phyloP scores from a whole-genome alignment of 176 grass and related monocot genomes.

The Cenchrus purpureus region DNA sequence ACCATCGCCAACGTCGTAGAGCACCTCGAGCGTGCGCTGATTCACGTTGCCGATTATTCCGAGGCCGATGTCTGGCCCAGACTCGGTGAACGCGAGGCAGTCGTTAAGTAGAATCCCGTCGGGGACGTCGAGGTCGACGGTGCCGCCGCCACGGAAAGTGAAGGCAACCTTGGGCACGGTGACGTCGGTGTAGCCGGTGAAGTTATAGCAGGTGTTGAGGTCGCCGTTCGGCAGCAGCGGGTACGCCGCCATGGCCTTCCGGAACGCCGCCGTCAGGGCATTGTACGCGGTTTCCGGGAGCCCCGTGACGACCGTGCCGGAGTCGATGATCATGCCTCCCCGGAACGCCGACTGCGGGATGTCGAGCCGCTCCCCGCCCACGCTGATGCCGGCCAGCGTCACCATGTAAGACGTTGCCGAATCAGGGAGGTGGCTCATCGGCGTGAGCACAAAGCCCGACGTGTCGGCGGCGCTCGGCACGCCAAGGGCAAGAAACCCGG shows the following conservation, averaged over 20 bases:
- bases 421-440: not conserved
- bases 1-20: constrained; percentile 49
- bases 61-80: not conserved
- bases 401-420: constrained; percentile 49
- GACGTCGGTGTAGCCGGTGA: constrained; percentile 5
- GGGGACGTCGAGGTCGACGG: constrained; percentile 17
- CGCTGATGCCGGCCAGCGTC: constrained; percentile 31
- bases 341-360: constrained; percentile 31
- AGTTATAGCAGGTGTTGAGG: constrained; percentile 54
- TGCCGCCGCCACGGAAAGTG: constrained; percentile 23
- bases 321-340: constrained; percentile 50
- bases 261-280: constrained; percentile 42
- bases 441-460: constrained; percentile 21
- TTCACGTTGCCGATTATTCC: constrained; percentile 62
- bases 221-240: not conserved
- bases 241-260: constrained; percentile 6
- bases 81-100: constrained; percentile 51
- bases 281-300: constrained; percentile 44
- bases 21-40: constrained; percentile 54
- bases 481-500: not conserved
- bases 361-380: constrained; percentile 28
- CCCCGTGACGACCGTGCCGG: constrained; percentile 55
- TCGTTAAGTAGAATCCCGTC: constrained; percentile 44
- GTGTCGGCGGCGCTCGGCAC: not conserved
- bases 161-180: constrained; percentile 32